Evolutionary conservation across 495 filamentous ascomycete species (phyloP).

Genomic region (Sporormia fimetaria): DNA sequence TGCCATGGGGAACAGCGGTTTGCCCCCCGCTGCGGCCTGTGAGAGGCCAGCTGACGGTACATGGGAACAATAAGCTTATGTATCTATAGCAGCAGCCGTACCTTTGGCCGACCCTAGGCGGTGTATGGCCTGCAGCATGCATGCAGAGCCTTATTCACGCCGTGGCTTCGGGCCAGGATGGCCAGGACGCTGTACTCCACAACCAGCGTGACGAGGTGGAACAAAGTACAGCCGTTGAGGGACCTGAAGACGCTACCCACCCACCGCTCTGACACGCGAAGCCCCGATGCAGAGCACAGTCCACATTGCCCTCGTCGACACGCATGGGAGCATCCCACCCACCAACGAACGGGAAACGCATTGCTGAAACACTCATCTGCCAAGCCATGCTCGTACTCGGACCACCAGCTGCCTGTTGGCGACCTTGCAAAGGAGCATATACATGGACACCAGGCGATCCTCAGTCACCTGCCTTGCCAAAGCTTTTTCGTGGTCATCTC

Average conservation of each 20-base stretch:
- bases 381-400: no score
- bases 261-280: conserved; percentile 16
- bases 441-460: no score
- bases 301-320: conserved; percentile 2
- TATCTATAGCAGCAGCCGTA: conserved; percentile 9
- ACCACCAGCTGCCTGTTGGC: no score
- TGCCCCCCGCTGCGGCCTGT: neutral
- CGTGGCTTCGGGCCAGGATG: neutral
- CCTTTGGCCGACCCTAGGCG: conserved; percentile 10
- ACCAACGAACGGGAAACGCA: conserved; percentile 1
- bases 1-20: neutral
- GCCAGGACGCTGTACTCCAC: no score
- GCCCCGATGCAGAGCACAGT: conserved; percentile 17
- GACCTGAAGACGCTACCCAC: neutral
- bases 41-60: conserved; percentile 4
- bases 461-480: no score
- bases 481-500: no score
- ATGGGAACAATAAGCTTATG: conserved; percentile 25
- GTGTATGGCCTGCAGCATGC: conserved; percentile 10
- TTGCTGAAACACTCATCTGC: conserved; percentile 12
- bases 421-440: no score
- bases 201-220: neutral
- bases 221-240: neutral
- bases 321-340: neutral
- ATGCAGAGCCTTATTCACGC: conserved; percentile 2